A percentile compares a stretch with the other conserved stretches of the same genome.
Conservation (phyloP, 1,284 basidiomycete genomes). For the Cutaneotrichosporon mucoides region DNA sequence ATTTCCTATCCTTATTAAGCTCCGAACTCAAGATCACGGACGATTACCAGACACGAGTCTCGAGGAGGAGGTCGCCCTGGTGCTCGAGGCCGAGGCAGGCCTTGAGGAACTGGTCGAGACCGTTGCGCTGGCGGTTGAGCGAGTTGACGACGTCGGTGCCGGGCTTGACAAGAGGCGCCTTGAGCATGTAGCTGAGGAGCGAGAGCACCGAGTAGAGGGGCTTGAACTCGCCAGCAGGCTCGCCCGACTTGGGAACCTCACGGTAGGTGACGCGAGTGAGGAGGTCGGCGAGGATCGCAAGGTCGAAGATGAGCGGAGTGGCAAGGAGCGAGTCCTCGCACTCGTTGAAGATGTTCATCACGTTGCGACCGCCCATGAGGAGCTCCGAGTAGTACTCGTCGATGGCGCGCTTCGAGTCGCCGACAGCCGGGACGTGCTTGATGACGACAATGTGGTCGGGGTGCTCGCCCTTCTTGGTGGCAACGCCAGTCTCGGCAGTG, state of each 20-base stretch:
- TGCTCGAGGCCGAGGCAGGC: conserved; percentile 85
- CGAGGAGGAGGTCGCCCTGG: conserved; percentile 72
- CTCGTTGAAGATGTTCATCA: conserved; percentile 81
- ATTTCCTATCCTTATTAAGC: conserved; percentile 1
- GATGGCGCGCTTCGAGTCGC: conserved; percentile 91
- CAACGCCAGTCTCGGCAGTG: conserved; percentile 55
- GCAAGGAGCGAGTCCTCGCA: conserved; percentile 97
- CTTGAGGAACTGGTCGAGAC: conserved; percentile 67
- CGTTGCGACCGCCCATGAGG: conserved; percentile 56
- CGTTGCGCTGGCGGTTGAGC: conserved; percentile 88
- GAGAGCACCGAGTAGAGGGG: conserved; percentile 84
- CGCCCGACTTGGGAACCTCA: conserved; percentile 50
- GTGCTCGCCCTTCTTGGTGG: conserved; percentile 60
- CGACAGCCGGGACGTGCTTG: conserved; percentile 79
- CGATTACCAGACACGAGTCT: conserved; percentile 75
- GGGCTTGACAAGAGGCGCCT: conserved; percentile 96
- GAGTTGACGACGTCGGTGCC: conserved; percentile 93
- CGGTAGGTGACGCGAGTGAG: conserved; percentile 90
- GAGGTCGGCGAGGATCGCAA: conserved; percentile 89
- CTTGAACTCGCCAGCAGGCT: conserved; percentile 59
- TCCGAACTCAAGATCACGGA: not conserved
- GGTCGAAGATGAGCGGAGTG: conserved; percentile 90
- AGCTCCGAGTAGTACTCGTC: conserved; percentile 97
- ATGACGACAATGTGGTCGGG: conserved; percentile 97
- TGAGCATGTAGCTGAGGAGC: conserved; percentile 91